A percentile compares a stretch with the other conserved stretches of the same genome.
phyloP scores from a whole-genome alignment of 2,329 filamentous ascomycete species.

The Dryadomyces sulphureus region DNA sequence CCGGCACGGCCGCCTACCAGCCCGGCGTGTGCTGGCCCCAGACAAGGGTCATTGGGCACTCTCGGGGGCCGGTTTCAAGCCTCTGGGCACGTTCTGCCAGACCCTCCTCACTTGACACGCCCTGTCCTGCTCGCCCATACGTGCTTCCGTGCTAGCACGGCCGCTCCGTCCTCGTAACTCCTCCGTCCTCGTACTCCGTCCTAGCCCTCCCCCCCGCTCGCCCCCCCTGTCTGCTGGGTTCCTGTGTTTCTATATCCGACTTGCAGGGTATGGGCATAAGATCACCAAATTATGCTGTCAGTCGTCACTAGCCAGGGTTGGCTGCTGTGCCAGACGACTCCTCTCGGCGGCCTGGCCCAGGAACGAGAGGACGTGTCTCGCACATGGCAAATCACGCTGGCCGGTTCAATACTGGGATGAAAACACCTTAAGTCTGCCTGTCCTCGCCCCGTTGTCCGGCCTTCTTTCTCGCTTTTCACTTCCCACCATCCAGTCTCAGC shows the following conservation, averaged over 20 bases:
- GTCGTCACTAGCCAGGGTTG: conserved; percentile 30
- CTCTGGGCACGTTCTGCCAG: too few relatives aligned
- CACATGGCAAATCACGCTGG: conserved; percentile 30
- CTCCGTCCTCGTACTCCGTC: background rate
- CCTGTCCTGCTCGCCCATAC: too few relatives aligned
- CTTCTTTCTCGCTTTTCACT: background rate
- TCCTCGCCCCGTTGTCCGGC: background rate
- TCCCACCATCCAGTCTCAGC: background rate
- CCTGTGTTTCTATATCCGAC: conserved; percentile 34
- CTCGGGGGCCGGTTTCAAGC: too few relatives aligned
- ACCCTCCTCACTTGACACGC: too few relatives aligned
- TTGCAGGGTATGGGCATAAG: conserved; percentile 39
- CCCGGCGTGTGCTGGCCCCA: too few relatives aligned
- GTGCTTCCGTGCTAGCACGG: too few relatives aligned
- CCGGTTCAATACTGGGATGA: conserved; percentile 29
- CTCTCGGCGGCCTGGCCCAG: conserved; percentile 19
- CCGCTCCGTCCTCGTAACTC: too few relatives aligned
- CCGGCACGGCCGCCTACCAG: too few relatives aligned
- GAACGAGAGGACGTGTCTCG: conserved; percentile 33
- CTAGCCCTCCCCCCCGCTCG: background rate
- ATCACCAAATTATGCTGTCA: conserved; percentile 43
- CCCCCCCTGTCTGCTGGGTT: too few relatives aligned
- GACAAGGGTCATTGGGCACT: too few relatives aligned
- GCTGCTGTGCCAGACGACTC: conserved; percentile 19
- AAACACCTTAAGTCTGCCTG: conserved; percentile 19